Conservation (phyloP, 345 rosid species). For the Hirschfeldia incana region DNA sequence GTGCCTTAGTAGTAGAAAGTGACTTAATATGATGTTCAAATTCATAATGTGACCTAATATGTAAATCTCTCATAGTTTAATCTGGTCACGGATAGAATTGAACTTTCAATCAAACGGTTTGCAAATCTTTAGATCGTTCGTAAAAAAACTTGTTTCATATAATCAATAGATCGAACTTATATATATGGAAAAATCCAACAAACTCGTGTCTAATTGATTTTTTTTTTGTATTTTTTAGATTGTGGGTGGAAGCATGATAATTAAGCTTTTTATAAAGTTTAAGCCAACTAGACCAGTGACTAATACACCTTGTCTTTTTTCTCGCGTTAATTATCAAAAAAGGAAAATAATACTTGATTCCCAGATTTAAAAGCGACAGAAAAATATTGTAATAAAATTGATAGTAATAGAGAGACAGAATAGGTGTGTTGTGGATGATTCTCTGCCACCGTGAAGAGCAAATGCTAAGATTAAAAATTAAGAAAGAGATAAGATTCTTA, state of each 20-base stretch:
- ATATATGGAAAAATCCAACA: slow-evolving; percentile 4
- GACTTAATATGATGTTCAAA: too few species aligned
- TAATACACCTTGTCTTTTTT: slow-evolving; percentile 5
- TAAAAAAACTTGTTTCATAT: background rate
- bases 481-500: background rate
- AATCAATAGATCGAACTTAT: background rate
- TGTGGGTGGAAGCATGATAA: slow-evolving; percentile 34
- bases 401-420: background rate
- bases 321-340: background rate
- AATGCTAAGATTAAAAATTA: background rate
- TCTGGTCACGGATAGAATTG: background rate
- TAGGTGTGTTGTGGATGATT: background rate
- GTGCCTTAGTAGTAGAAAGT: too few species aligned
- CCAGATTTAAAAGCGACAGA: background rate
- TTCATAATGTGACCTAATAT: too few species aligned
- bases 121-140: background rate
- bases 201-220: slow-evolving; percentile 21
- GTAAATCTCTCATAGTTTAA: background rate
- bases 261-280: slow-evolving; percentile 35
- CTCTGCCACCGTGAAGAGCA: slow-evolving; percentile 23
- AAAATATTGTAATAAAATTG: background rate
- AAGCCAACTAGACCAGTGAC: slow-evolving; percentile 24
- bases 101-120: background rate
- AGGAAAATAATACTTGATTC: background rate
- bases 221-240: slow-evolving; percentile 10